Evolutionary conservation across 768 basidiomycete genomes (phyloP), one percentile per base, ranked within the genome.

Genomic region (Amyloporia xantha): DNA sequence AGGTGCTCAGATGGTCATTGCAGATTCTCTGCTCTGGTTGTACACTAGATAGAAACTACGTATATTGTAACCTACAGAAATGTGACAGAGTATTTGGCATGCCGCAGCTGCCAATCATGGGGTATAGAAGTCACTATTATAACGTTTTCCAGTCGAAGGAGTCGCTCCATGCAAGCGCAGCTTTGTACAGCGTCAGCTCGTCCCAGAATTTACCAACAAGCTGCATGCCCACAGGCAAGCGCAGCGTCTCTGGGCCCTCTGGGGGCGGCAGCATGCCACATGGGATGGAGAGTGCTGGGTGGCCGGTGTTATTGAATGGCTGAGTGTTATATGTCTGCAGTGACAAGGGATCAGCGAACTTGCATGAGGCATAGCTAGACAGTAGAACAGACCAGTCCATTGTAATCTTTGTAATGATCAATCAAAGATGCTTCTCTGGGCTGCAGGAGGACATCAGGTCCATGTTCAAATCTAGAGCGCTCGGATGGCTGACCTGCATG

Each of bases 151-250:
- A 57, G 42, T 59, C 37, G 26, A 43, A 54, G 1, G 48, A 50
- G 30, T 58, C 59, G 27, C 54, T 54, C 54, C 54, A 60, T 17
- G 59, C 59, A 9, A 60, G 37, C n/a, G 59, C 59, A 13, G 57
- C 54, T 23, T 57, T 57, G 54, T 58, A 60, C 25, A 60, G 44
- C 1, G 57, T 54, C 13, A 57, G 47, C 48, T 58, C 59, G 26
- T 55, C 59, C 36, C 47, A 48, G 38, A 52, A 55, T 42, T 46
- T 55, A 0, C 68, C 71, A 1, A 74, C 68, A 15, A 75, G 54
- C 59, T 73, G 71, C 68, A 75, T 67, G 4, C 71, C 71, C 6
- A 72, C 66, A 1, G 74, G 74, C 15, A 75, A 55, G 50, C 57
- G 66, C 46, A 69, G 47, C 15, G 67, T 55, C 11, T 62, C 63